These are phyloP conservation scores for Beverwykella pulmonaria DNA, from an alignment of 495 filamentous ascomycete species.

Conservation along the genomic window DNA sequence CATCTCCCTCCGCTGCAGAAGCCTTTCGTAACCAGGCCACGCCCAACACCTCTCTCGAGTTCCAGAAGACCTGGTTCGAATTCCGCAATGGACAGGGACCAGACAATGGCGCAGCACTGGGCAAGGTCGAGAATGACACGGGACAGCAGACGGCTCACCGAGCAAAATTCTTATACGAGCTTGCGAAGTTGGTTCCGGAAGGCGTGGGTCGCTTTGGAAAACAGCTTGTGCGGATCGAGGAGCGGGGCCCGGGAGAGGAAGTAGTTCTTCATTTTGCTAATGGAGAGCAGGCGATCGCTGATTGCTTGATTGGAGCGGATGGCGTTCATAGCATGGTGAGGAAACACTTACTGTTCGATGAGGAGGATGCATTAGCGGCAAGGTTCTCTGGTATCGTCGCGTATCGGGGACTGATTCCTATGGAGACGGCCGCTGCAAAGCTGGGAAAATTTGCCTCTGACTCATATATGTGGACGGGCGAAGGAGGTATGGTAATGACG, in stretches of 20 bases:
- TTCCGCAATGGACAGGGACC: conserved; percentile 5
- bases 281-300: conserved; percentile 40
- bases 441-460: too few species aligned
- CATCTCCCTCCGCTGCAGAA: conserved; percentile 3
- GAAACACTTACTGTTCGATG: conserved; percentile 3
- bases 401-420: background rate
- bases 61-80: conserved; percentile 26
- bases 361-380: background rate
- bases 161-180: conserved; percentile 54
- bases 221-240: conserved; percentile 33
- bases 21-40: conserved; percentile 33
- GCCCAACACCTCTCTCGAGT: conserved; percentile 43
- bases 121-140: background rate
- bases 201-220: conserved; percentile 45
- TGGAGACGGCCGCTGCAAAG: background rate
- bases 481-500: too few species aligned
- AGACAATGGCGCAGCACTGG: conserved; percentile 18
- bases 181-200: conserved; percentile 52
- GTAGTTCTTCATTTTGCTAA: conserved; percentile 41
- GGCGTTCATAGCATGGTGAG: conserved; percentile 20
- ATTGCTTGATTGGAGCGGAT: conserved; percentile 39
- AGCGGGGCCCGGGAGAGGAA: conserved; percentile 21
- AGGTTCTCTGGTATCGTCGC: background rate
- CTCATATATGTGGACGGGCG: too few species aligned
- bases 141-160: conserved; percentile 42